Evolutionary conservation across 768 basidiomycete genomes (phyloP).

Genomic region (Mycena sanguinolenta): DNA sequence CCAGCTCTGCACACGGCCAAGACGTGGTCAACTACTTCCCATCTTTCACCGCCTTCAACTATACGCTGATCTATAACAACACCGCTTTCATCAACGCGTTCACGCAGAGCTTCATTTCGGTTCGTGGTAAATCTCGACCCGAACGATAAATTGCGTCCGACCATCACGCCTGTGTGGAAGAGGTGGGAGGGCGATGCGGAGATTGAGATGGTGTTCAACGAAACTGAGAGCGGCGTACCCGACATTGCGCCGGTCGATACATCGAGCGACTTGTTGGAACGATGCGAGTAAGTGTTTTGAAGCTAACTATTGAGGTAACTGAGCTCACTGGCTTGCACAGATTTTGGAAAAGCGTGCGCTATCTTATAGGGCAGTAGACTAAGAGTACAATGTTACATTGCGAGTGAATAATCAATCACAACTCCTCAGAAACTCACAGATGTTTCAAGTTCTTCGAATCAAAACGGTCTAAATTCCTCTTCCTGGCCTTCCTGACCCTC

Average conservation of each 20-base stretch:
- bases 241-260: conserved; percentile 24
- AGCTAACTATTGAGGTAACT: not conserved
- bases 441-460: too few relatives aligned
- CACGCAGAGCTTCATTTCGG: conserved; percentile 39
- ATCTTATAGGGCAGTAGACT: not conserved
- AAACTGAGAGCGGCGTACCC: conserved; percentile 14
- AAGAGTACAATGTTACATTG: too few relatives aligned
- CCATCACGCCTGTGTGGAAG: conserved; percentile 29
- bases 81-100: conserved; percentile 45
- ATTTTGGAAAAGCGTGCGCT: not conserved
- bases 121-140: conserved; percentile 37
- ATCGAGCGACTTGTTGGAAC: conserved; percentile 27
- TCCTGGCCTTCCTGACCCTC: not conserved
- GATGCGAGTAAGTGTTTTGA: conserved; percentile 39
- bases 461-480: not conserved
- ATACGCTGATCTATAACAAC: not conserved
- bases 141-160: conserved; percentile 39
- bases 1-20: not conserved
- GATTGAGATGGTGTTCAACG: conserved; percentile 46
- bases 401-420: too few relatives aligned
- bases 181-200: not conserved
- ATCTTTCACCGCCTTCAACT: not conserved
- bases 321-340: not conserved
- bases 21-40: conserved; percentile 13
- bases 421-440: too few relatives aligned